A percentile compares a stretch with the other conserved stretches of the same genome.
phyloP scores from a whole-genome alignment of 352 stramenopile species.

The Saprolegnia diclina region DNA sequence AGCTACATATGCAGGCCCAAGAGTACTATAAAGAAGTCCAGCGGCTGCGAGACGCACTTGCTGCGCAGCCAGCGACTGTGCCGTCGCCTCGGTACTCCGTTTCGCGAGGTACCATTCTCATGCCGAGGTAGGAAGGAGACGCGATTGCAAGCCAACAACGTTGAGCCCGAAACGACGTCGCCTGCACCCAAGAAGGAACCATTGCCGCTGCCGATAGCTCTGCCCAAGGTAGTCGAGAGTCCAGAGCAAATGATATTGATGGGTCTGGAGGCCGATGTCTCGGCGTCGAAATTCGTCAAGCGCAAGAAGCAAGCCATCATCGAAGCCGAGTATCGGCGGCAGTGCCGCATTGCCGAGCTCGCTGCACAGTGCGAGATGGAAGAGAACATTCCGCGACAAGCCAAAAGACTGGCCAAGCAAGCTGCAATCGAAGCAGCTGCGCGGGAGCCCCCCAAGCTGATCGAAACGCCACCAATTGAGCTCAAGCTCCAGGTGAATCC shows the following conservation, averaged over 20 bases:
- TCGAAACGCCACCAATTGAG: background rate
- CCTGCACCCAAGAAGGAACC: too few relatives aligned
- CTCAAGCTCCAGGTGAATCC: too few relatives aligned
- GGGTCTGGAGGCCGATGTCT: background rate
- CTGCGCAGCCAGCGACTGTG: too few relatives aligned
- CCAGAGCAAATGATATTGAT: background rate
- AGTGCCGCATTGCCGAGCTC: conserved; percentile 12
- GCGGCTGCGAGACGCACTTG: background rate
- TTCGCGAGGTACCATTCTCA: too few relatives aligned
- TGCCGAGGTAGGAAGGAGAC: too few relatives aligned
- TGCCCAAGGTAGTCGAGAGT: background rate
- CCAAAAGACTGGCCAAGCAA: background rate
- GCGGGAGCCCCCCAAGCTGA: background rate
- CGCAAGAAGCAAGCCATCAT: conserved; percentile 1
- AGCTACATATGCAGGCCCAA: conserved; percentile 2
- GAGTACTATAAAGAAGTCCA: conserved; percentile 5
- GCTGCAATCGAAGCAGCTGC: background rate
- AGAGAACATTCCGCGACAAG: conserved; percentile 5
- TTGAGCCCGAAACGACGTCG: too few relatives aligned
- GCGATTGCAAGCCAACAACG: too few relatives aligned
- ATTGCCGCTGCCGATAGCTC: too few relatives aligned
- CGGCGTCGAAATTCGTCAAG: background rate
- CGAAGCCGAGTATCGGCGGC: background rate
- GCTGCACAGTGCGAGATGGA: conserved; percentile 4
- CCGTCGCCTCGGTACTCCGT: too few relatives aligned